These are phyloP conservation scores for Phytophthora pinifolia DNA, from an alignment of 352 stramenopile genomes.

Conservation along the genomic window DNA sequence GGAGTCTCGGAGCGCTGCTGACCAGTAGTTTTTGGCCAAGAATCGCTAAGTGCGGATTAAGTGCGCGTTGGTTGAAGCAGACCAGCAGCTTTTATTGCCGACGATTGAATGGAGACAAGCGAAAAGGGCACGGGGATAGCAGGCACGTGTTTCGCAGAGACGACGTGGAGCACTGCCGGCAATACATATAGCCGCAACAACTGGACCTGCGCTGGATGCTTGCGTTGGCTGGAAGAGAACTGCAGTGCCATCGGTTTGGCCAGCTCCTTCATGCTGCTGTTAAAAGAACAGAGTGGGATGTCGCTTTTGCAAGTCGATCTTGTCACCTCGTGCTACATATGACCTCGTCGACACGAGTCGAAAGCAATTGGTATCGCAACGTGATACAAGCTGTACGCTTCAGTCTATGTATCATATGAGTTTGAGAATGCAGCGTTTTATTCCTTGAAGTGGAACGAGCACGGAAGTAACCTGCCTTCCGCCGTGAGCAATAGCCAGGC, in stretches of 20 bases:
- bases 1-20: slow-evolving; percentile 24
- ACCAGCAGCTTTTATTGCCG: background rate
- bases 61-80: background rate
- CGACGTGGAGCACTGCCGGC: no score
- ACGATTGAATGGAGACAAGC: background rate
- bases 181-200: no score
- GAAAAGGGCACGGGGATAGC: background rate
- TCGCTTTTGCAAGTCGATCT: background rate
- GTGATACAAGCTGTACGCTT: no score
- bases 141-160: no score
- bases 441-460: slow-evolving; percentile 5
- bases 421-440: no score
- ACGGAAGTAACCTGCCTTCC: slow-evolving; percentile 5
- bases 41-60: slow-evolving; percentile 1
- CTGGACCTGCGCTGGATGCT: no score
- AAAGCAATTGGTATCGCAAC: no score
- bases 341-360: no score
- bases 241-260: no score
- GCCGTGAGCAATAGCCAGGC: slow-evolving; percentile 17
- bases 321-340: no score
- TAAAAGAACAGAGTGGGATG: background rate
- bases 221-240: no score
- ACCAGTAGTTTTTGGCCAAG: slow-evolving; percentile 35
- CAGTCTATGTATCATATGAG: no score
- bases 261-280: background rate